phyloP scores from a whole-genome alignment of 1,284 basidiomycete species.

The Phellopilus nigrolimitatus region DNA sequence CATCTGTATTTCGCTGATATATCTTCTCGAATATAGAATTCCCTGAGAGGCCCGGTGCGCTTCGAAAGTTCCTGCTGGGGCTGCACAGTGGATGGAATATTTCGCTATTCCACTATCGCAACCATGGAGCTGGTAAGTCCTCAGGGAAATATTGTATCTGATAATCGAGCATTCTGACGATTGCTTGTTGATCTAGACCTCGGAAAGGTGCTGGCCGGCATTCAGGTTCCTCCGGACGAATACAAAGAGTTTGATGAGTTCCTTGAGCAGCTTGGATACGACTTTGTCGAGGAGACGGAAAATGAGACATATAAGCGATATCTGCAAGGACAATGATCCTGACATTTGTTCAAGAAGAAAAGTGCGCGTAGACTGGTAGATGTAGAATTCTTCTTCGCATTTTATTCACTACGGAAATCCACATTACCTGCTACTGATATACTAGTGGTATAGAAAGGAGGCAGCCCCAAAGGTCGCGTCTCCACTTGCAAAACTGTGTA shows the following conservation, averaged over 20 bases:
- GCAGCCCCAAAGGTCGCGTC: background rate
- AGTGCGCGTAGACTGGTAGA: no score
- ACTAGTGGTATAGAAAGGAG: no score
- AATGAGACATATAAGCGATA: conserved; percentile 85
- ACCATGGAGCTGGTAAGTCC: conserved; percentile 88
- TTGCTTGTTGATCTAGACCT: conserved; percentile 47
- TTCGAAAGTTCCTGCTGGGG: conserved; percentile 84
- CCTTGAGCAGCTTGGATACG: conserved; percentile 76
- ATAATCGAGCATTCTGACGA: conserved; percentile 2
- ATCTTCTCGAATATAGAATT: conserved; percentile 60
- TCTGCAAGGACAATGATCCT: conserved; percentile 35
- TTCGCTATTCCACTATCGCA: conserved; percentile 95
- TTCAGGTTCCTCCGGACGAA: conserved; percentile 81
- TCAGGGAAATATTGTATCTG: no score
- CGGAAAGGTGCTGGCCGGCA: conserved; percentile 87
- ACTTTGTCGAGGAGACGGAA: conserved; percentile 89
- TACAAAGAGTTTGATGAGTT: conserved; percentile 67
- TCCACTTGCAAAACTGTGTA: background rate
- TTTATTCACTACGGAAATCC: no score
- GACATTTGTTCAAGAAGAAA: no score
- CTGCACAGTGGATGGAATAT: conserved; percentile 91
- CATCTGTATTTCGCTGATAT: background rate
- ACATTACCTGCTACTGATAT: no score
- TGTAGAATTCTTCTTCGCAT: no score
- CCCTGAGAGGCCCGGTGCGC: conserved; percentile 90